phyloP scores from a whole-genome alignment of 306 rosid species.

The Medicago arabica region DNA sequence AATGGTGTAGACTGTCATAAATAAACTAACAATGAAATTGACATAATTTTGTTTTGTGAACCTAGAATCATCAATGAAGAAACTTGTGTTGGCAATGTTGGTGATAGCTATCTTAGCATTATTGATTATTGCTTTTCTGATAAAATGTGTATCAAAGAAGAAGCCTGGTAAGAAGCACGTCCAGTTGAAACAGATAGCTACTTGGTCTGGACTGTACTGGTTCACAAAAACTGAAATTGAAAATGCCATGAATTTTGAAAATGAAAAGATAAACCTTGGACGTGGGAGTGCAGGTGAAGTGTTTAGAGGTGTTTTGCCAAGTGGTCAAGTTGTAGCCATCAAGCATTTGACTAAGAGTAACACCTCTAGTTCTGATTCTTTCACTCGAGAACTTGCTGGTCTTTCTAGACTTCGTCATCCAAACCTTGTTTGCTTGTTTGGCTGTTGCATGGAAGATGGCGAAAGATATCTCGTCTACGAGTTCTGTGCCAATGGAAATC shows the following conservation, averaged over 20 bases:
- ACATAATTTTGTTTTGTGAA: conserved; percentile 31
- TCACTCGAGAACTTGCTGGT: conserved; percentile 66
- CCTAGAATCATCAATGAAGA: conserved; percentile 24
- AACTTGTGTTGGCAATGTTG: conserved; percentile 40
- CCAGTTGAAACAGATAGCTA: conserved; percentile 36
- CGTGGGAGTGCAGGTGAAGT: conserved; percentile 88
- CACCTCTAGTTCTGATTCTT: conserved; percentile 64
- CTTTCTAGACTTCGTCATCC: conserved; percentile 90
- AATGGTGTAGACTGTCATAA: too few species aligned
- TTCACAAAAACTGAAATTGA: conserved; percentile 79
- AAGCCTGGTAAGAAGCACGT: conserved; percentile 43
- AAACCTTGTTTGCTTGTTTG: conserved; percentile 76
- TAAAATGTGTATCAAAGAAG: conserved; percentile 55
- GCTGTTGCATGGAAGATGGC: conserved; percentile 69
- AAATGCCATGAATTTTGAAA: conserved; percentile 57
- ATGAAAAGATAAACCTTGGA: conserved; percentile 61
- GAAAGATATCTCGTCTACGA: conserved; percentile 82
- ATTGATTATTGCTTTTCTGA: conserved; percentile 45
- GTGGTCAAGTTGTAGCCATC: conserved; percentile 87
- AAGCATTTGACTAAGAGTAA: conserved; percentile 67
- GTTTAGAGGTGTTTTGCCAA: conserved; percentile 78
- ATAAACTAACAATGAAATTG: not conserved
- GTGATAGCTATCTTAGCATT: conserved; percentile 31
- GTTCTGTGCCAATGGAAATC: conserved; percentile 76
- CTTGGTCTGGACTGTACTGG: conserved; percentile 77